These are phyloP conservation scores for Phytophthora constricta DNA, from an alignment of 352 stramenopile genomes.

Conservation along the genomic window DNA sequence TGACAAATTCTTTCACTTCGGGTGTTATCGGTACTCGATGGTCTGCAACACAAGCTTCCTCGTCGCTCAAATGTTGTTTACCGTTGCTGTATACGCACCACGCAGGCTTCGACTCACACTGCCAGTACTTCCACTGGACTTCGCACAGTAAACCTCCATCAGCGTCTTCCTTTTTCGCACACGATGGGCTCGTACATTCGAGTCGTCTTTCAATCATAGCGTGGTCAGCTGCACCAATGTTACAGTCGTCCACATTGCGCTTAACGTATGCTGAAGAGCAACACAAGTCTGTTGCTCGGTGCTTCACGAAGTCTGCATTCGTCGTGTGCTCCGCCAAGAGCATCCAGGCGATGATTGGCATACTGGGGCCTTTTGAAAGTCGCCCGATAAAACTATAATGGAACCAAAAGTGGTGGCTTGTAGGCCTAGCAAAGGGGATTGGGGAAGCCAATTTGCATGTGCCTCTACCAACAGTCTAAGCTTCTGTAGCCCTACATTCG, in stretches of 20 bases:
- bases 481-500: too few relatives aligned
- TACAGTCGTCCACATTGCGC: neutral
- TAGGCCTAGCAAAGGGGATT: too few relatives aligned
- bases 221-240: slow-evolving; percentile 1
- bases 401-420: too few relatives aligned
- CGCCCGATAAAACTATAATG: too few relatives aligned
- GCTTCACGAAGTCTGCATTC: slow-evolving; percentile 1
- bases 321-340: too few relatives aligned
- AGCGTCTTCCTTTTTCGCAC: neutral
- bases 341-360: too few relatives aligned
- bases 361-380: too few relatives aligned
- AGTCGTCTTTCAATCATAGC: neutral
- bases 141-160: neutral
- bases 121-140: slow-evolving; percentile 5
- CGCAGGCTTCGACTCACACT: neutral
- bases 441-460: too few relatives aligned
- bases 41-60: neutral
- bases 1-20: slow-evolving; percentile 4
- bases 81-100: neutral
- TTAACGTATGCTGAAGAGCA: slow-evolving; percentile 1
- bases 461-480: too few relatives aligned
- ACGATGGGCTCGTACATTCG: neutral
- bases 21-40: slow-evolving; percentile 1
- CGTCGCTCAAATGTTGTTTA: neutral
- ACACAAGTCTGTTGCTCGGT: neutral